Percentiles rank a stretch among this genome's conserved stretches.
Conservation (phyloP, 202 grass and related monocot species). For the Sporobolus alterniflorus region DNA sequence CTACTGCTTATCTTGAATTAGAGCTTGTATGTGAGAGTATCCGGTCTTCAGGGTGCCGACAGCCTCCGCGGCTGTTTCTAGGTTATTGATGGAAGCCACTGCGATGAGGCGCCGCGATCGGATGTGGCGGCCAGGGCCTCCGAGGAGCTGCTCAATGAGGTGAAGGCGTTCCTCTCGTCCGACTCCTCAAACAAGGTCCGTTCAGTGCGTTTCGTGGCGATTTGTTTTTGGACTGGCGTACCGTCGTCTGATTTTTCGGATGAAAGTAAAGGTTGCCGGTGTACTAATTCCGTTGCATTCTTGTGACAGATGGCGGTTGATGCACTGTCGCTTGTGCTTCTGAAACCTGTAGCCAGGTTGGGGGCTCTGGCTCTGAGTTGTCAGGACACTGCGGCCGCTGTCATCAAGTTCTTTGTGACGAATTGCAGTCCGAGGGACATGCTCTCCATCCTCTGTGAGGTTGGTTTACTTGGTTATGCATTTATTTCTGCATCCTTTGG, state of each 20-base stretch:
- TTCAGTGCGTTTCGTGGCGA: neutral
- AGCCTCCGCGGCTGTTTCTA: neutral
- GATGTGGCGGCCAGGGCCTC: neutral
- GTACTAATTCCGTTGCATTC: conserved; percentile 9
- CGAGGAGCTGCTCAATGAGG: conserved; percentile 67
- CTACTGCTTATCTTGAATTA: too few species aligned
- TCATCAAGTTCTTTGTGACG: conserved; percentile 59
- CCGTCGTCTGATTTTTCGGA: neutral
- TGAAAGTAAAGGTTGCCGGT: neutral
- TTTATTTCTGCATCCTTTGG: neutral
- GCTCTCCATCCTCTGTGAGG: conserved; percentile 85
- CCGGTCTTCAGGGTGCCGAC: too few species aligned
- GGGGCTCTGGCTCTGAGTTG: conserved; percentile 54
- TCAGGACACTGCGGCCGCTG: conserved; percentile 27
- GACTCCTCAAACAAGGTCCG: conserved; percentile 63
- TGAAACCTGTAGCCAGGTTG: conserved; percentile 62
- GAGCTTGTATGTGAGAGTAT: too few species aligned
- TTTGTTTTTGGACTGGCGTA: neutral
- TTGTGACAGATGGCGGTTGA: conserved; percentile 60
- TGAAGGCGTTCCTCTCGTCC: conserved; percentile 55
- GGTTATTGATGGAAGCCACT: neutral
- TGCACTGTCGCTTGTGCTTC: conserved; percentile 75
- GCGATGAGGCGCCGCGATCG: neutral
- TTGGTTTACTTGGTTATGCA: conserved; percentile 38
- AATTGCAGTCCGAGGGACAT: conserved; percentile 83